Base-by-base conservation (phyloP, 2,329 filamentous ascomycete genomes). In the Arthrobotrys pseudoclavata region DNA sequence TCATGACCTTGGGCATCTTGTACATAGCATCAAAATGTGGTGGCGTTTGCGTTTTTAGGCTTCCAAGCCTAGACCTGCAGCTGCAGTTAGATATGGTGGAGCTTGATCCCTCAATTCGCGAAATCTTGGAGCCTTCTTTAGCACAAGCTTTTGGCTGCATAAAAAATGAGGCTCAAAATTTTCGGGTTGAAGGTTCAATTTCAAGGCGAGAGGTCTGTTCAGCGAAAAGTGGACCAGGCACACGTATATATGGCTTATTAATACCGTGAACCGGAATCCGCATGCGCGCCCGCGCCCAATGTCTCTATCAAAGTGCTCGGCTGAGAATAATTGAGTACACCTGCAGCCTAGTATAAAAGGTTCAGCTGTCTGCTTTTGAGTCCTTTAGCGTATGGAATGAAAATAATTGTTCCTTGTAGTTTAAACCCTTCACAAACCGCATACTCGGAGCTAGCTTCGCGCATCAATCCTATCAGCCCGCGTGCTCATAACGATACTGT, bases 41-140 rank as follows among this genome's bases (percentile, higher is more conserved):
- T 72, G 69, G 69, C 68, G 57, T 64, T 68, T 60, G 48, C 22
- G 61, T 57, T 72, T 34, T 60, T 72, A 72, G 69, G 69, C 69
- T 60, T 15, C 69, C 45, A 60, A 34, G 48, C 47, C 47, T 9
- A 42, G 22, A 66, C 29, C 20, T 68, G 64, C 61, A 63, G 57
- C 31, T 48, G 6, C 4, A 2, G 15, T 13, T 57, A 1, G 29
- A 37, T 50, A 24, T 20, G 40, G 57, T 57, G 50, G 42, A 53
- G 55, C 48, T 57, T 72, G 60, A 72, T 72, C 69, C 69, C 69
- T 53, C 60, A 42, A 26, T 18, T 20, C 34, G 15, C 55, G 10
- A 42, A 72, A 71, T 13, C 12, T 42, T 20, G 24, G 37, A 24
- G 66, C 66, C 66, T 69, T 62, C 40, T 29, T 53, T 50, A 34